phyloP scores from a whole-genome alignment of 306 rosid species.

The Quercus bicolor region DNA sequence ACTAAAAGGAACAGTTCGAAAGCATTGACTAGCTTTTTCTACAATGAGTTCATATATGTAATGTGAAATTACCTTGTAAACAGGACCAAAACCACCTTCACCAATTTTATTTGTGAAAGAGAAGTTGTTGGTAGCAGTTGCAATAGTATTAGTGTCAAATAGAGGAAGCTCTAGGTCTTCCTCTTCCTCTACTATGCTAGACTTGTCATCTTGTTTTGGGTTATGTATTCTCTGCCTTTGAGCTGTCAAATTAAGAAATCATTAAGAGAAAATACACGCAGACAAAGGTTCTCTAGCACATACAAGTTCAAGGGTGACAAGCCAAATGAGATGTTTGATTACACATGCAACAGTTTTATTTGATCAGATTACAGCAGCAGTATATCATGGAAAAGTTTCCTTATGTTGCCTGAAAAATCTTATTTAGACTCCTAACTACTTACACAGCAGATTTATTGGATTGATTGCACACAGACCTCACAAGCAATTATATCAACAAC shows the following conservation, averaged over 20 bases:
- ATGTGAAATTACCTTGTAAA: slow-evolving; percentile 36
- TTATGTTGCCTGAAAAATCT: no score
- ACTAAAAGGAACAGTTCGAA: background rate
- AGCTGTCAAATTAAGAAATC: background rate
- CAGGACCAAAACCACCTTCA: slow-evolving; percentile 55
- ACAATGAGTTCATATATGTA: background rate
- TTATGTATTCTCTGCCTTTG: background rate
- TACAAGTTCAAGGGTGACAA: background rate
- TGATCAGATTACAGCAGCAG: background rate
- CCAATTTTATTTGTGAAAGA: slow-evolving; percentile 40
- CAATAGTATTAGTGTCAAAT: slow-evolving; percentile 34
- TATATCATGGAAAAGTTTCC: no score
- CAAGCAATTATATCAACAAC: no score
- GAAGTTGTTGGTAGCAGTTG: slow-evolving; percentile 43
- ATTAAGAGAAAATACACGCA: background rate
- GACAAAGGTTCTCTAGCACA: background rate
- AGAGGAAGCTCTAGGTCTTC: slow-evolving; percentile 28
- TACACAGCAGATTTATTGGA: no score
- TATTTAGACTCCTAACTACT: no score
- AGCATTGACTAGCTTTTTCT: background rate
- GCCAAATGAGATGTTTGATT: background rate
- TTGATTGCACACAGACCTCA: no score
- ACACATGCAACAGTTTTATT: background rate
- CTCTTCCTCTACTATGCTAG: slow-evolving; percentile 16
- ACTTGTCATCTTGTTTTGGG: background rate